Evolutionary conservation across 257 asterid genomes (phyloP).

Genomic region (Solanum bulbocastanum): DNA sequence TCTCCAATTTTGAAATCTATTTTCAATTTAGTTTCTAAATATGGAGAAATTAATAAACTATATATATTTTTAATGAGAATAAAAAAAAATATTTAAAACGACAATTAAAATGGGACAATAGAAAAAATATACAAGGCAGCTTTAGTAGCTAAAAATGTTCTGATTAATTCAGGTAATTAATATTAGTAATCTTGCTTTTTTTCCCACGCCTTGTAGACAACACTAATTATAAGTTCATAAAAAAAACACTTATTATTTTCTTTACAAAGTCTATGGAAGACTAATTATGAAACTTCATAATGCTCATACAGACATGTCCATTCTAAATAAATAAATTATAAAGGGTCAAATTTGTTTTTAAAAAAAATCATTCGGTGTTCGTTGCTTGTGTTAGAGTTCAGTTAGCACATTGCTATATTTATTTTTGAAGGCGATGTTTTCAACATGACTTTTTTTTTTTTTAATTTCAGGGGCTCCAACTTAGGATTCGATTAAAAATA

Average conservation of each 20-base stretch:
- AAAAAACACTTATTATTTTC: neutral
- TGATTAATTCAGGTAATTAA: neutral
- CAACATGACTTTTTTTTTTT: neutral
- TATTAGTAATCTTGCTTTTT: neutral
- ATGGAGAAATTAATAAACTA: no score
- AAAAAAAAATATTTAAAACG: neutral
- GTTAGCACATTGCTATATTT: rapidly evolving
- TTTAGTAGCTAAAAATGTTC: neutral
- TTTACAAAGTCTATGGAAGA: neutral
- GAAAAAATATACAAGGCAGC: neutral
- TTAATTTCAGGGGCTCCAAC: neutral
- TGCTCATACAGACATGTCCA: neutral
- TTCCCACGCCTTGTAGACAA: neutral
- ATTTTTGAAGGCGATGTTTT: rapidly evolving
- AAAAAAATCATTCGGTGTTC: rapidly evolving
- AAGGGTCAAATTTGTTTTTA: neutral
- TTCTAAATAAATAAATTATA: neutral
- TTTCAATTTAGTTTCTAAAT: no score
- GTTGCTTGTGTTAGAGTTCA: neutral
- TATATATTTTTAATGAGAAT: no score
- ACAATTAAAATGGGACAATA: neutral
- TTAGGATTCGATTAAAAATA: rapidly evolving
- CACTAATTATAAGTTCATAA: neutral
- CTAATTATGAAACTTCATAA: neutral
- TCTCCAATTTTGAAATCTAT: neutral